phyloP scores from a whole-genome alignment of 805 yeast genomes.

The Metschnikowia colocasiae region DNA sequence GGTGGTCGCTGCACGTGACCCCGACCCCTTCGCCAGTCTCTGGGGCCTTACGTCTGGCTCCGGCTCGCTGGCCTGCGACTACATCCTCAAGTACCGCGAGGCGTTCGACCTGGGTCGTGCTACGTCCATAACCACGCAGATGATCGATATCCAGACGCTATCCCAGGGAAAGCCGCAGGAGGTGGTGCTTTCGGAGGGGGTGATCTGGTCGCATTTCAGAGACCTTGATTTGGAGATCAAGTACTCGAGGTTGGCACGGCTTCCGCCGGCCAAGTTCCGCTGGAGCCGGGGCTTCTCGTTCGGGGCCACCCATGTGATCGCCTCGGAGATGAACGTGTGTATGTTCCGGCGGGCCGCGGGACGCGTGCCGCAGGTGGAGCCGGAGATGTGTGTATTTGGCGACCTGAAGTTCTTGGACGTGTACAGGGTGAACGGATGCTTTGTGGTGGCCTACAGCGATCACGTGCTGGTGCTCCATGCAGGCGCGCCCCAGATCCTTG shows the following conservation, averaged over 20 bases:
- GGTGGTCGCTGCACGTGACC: background rate
- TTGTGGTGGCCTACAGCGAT: conserved; percentile 11
- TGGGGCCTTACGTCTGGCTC: background rate
- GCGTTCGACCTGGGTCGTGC: conserved; percentile 1
- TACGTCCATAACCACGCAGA: background rate
- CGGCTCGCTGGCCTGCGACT: background rate
- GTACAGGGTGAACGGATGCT: background rate
- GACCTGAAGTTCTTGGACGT: conserved; percentile 10
- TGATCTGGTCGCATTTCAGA: conserved; percentile 5
- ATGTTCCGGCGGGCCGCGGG: conserved; percentile 2
- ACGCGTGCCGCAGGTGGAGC: background rate
- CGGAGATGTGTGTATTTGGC: conserved; percentile 4
- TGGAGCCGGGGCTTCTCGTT: conserved; percentile 8
- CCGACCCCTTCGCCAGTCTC: background rate
- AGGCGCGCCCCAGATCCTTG: conserved; percentile 7
- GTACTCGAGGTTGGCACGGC: conserved; percentile 4
- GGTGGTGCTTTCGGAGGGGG: background rate
- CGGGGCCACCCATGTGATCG: conserved; percentile 10
- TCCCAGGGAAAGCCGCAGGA: background rate
- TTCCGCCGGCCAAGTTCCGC: conserved; percentile 2
- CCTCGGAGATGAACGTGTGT: conserved; percentile 10
- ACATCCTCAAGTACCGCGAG: background rate
- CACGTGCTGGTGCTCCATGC: conserved; percentile 13
- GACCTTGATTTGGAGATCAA: conserved; percentile 4
- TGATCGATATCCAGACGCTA: background rate